Base-by-base conservation (phyloP, 1,284 basidiomycete species). In the Meira miltonrushii region DNA sequence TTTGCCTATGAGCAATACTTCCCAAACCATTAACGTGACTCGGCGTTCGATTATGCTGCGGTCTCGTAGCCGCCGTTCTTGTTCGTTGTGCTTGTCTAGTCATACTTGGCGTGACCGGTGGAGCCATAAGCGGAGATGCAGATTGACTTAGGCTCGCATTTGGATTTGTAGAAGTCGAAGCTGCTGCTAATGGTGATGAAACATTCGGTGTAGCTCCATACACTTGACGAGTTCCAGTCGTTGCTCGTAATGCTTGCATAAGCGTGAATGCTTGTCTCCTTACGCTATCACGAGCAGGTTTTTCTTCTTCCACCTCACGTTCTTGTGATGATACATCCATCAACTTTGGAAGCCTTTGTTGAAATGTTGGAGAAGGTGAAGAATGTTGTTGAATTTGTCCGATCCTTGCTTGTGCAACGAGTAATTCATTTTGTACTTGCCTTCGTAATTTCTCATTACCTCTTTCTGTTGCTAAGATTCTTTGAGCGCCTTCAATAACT, bases 391-490 rank as follows among this genome's bases (percentile, higher is more conserved):
- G 82, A 55, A 92, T 85, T 11, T 82, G 77, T n/a, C 83, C 83
- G 44, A 92, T 90, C 78, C 85, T 87, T 61, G 80, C 81, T 57
- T 84, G 84, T 6, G 90, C 88, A 70, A 83, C 85, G 40, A 85
- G 83, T 38, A 92, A 81, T 75, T 91, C 90, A 0, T 85, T 83
- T 78, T 89, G 84, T 48, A 92, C 87, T 80, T 88, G 84, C 44
- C 81, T 79, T 53, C 88, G 84, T 67, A 90, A 81, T 21, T 80
- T 80, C 57, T 84, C 85, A 44, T 19, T 61, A 54, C 40, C 49
- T 25, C 12, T n/a, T n/a, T 33, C 21, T 25, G 47, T 12, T 33
- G 47, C 21, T n/a, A 23, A 23, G 6, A 33, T 12, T 10, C 5
- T 21, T 25, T 44, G 43, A 4, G 43, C 43, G 12, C 47, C 15